These are phyloP conservation scores for Tritrichomonas musculus DNA, from an alignment of 208 protist genomes.

Conservation along the genomic window DNA sequence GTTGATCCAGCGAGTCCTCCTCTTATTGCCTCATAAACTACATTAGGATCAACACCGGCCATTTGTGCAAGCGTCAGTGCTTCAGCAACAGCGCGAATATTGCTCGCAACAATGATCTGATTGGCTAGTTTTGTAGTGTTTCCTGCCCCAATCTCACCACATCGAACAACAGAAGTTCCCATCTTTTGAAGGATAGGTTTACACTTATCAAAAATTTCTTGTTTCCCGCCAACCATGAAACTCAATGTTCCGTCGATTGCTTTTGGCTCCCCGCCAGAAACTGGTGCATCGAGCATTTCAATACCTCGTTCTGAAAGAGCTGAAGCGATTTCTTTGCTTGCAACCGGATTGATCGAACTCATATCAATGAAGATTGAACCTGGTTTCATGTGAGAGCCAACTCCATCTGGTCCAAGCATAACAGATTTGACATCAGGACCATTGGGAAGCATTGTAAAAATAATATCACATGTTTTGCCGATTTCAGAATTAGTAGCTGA, in stretches of 20 bases:
- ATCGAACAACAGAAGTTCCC: conserved; percentile 27
- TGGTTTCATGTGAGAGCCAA: background rate
- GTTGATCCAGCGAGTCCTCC: no score
- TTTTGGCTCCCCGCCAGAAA: background rate
- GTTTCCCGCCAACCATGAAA: conserved; percentile 43
- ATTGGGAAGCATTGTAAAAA: background rate
- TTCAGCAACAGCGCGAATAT: no score
- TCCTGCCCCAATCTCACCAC: conserved; percentile 15
- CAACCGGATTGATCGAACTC: background rate
- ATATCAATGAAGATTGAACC: background rate
- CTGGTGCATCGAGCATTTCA: background rate
- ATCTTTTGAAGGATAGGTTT: conserved; percentile 34
- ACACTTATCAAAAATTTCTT: background rate
- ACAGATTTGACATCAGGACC: background rate
- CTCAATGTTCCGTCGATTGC: conserved; percentile 36
- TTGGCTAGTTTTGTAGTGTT: background rate
- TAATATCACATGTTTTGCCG: background rate
- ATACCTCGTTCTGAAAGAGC: background rate
- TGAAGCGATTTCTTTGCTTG: background rate
- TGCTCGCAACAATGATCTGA: background rate
- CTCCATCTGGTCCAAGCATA: background rate
- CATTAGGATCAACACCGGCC: no score
- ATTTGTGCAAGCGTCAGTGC: no score
- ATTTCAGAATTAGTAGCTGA: background rate
- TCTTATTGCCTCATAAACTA: no score